Evolutionary conservation across 257 asterid genomes (phyloP), one percentile per base, ranked within the genome.

Genomic region (Datura wrightii): DNA sequence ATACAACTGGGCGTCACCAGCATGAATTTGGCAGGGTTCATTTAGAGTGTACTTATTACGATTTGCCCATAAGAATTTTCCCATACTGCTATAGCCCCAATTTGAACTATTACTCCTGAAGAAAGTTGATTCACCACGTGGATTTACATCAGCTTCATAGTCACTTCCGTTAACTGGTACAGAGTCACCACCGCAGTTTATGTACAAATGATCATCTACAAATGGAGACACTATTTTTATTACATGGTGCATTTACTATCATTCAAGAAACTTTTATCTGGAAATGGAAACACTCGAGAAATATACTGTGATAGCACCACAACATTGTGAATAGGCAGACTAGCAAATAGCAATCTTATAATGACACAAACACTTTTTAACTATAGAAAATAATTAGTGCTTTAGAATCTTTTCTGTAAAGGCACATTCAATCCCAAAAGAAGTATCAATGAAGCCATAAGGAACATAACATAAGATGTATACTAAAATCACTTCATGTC

Each of bases 31-130:
- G 84, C 88, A 78, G 14, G 83, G 52, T 16, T 79, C 37, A 11
- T 83, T 70, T 1, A 50, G 11, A 4, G 13, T 19, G 62, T 78
- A 88, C 8, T 52, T 24, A 3, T 8, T 2, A 8, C 16, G 8
- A 0, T 0, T 6, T n/a, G 37, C 9, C n/a, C 13, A 6, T 59
- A 24, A 5, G 39, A n/a, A 84, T 5, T 5, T 7, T 54, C 90
- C 90, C 87, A 86, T 88, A 31, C 88, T 88, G 69, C 90, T 88
- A n/a, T 79, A 88, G 50, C 63, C 90, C 88, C 88, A 88, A 10
- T 48, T 37, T 36, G 56, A 52, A 46, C 71, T 67, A 3, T 44
- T 0, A 19, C 87, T 83, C 2, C 62, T 31, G 44, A 56, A 54
- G 79, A 80, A 85, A 16, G 88, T 54, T 19, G 90, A 85, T 24